phyloP scores from a whole-genome alignment of 257 asterid species.

The Scutellaria galericulata region DNA sequence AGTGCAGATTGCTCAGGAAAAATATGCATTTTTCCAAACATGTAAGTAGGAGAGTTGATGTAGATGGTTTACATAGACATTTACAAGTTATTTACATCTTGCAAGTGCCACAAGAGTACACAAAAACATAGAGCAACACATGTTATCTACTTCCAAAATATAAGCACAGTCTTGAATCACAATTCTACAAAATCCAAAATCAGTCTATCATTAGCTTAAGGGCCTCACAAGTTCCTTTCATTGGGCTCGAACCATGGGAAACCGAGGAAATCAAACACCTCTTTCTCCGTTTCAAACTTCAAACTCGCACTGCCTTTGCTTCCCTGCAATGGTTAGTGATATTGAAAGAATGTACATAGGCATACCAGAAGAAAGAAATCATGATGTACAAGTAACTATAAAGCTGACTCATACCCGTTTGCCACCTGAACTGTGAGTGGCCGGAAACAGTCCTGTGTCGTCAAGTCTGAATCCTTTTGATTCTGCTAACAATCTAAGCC shows the following conservation, averaged over 20 bases:
- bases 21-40: too few relatives aligned
- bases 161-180: too few relatives aligned
- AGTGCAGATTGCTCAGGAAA: too few relatives aligned
- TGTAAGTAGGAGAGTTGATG: too few relatives aligned
- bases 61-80: too few relatives aligned
- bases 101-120: too few relatives aligned
- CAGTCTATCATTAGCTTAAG: too few relatives aligned
- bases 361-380: conserved; percentile 5
- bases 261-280: conserved; percentile 90
- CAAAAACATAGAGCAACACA: too few relatives aligned
- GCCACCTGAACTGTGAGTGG: conserved; percentile 55
- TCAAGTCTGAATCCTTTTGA: conserved; percentile 60
- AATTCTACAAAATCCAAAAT: too few relatives aligned
- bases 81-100: too few relatives aligned
- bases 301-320: conserved; percentile 78
- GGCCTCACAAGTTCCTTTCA: conserved; percentile 75
- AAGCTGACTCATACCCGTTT: conserved; percentile 54
- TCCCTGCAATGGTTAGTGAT: conserved; percentile 50
- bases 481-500: conserved; percentile 86
- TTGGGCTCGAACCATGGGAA: conserved; percentile 85
- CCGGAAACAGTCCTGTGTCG: conserved; percentile 63
- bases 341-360: background rate
- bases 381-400: conserved; percentile 7
- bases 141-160: too few relatives aligned
- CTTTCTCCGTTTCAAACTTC: conserved; percentile 79